Conservation (phyloP, 768 basidiomycete species). For the Auricularia auricula-judae region DNA sequence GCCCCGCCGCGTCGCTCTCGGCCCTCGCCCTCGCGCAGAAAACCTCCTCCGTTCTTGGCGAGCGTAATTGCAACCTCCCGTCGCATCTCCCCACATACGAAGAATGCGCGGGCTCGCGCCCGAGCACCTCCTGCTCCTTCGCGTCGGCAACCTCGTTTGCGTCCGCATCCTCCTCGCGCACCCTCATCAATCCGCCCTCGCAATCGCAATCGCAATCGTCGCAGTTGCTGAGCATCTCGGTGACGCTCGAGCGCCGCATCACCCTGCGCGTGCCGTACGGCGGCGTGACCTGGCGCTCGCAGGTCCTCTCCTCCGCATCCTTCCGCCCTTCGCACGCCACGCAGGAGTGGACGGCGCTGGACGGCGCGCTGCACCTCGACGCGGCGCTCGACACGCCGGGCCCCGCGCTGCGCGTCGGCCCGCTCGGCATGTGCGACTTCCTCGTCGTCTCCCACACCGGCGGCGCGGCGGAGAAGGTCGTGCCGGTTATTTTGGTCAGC, state of each 20-base stretch:
- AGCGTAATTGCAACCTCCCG: neutral
- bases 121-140: neutral
- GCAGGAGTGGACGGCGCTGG: neutral
- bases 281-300: neutral
- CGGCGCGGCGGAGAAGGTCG: neutral
- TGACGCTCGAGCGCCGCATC: neutral
- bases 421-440: neutral
- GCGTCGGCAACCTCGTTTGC: neutral
- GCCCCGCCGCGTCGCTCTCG: neutral
- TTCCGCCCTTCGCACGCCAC: neutral
- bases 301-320: neutral
- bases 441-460: neutral
- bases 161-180: neutral
- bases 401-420: neutral
- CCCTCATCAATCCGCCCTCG: neutral
- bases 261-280: neutral
- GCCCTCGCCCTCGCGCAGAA: neutral
- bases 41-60: neutral
- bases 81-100: neutral
- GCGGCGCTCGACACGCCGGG: neutral
- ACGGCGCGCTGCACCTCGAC: neutral
- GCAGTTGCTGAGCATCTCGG: neutral
- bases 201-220: neutral
- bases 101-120: neutral
- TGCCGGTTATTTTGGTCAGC: neutral